Evolutionary conservation across 1,139 yeast genomes (phyloP), one percentile per base, ranked within the genome.

Genomic region (Debaryomyces fabryi): DNA sequence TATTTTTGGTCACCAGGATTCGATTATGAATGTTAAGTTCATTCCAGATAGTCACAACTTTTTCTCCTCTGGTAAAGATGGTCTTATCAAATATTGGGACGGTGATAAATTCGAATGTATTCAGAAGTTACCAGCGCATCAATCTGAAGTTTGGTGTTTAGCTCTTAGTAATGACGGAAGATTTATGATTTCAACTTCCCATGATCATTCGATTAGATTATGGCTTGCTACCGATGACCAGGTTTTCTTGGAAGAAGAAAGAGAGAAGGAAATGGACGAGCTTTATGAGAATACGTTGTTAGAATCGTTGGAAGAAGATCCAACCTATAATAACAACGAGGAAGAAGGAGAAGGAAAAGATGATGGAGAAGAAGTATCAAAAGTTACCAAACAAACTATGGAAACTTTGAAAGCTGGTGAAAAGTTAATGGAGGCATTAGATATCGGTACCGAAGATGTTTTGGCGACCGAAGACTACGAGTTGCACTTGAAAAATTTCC

Each of bases 381-480:
- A 80, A 47, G 97, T 91, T 10, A 80, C 83, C 40, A 86, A 86
- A 57, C 97, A 91, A 67, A 91, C 97, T 0, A 75, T 86, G 63
- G 99, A 93, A 61, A 88, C 97, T 1, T 78, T 93, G 60, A 93
- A 93, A 67, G 95, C 97, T 0, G 97, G 99, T 56, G 99, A 93
- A 68, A 86, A 85, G 59, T 71, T 93, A 45, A 86, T 91, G 81
- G 99, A 93, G 63, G 97, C 98, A 0, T 72, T 93, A 42, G 98
- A 93, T 55, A 74, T 92, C 54, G 96, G 96, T 2, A 71, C 73
- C 27, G 83, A 81, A 49, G 97, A 91, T 58, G 70, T 89, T 38
- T 83, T 81, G 39, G 81, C 81, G n/a, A 63, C 67, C 27, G 81
- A 76, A 48, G 78, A 76, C 45, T 85, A 86, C 59, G 57, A 55